Percentiles rank a stretch among this genome's conserved stretches.
These are phyloP conservation scores for Neonectria magnoliae DNA, from an alignment of 2,329 filamentous ascomycete species.

Conservation along the genomic window DNA sequence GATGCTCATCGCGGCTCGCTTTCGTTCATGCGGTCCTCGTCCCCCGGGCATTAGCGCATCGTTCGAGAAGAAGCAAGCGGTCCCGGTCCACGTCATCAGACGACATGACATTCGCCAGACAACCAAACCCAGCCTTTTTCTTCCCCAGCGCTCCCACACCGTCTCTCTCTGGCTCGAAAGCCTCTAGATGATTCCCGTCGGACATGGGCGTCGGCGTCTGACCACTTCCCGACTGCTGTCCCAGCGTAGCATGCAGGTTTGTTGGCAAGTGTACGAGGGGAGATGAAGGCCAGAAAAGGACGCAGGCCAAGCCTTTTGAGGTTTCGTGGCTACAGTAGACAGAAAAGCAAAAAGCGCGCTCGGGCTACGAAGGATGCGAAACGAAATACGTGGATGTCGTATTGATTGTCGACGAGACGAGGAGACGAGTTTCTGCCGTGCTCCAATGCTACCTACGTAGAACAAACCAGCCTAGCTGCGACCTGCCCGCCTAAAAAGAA, in stretches of 20 bases:
- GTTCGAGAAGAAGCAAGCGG: slow-evolving; percentile 15
- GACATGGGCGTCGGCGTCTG: neutral
- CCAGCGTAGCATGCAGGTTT: neutral
- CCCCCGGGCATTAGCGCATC: neutral
- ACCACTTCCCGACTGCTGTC: neutral
- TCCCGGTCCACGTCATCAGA: slow-evolving; percentile 15
- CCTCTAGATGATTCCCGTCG: neutral
- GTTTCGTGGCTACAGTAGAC: neutral
- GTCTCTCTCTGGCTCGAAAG: neutral
- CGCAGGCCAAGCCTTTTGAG: neutral
- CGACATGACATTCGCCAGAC: neutral
- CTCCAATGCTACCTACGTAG: neutral
- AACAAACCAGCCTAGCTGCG: neutral
- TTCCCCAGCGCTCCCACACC: neutral
- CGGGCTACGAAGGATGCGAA: neutral
- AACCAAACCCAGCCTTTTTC: neutral
- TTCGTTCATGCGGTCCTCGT: neutral
- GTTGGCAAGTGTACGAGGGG: neutral
- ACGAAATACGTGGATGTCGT: neutral
- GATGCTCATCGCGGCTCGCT: neutral
- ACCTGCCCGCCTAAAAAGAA: neutral
- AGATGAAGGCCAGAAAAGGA: neutral
- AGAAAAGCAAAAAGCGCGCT: neutral
- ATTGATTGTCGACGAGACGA: neutral
- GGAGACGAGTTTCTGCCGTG: neutral